These are phyloP conservation scores for Corymbia citriodora DNA, from an alignment of 441 rosid species.

Conservation along the genomic window DNA sequence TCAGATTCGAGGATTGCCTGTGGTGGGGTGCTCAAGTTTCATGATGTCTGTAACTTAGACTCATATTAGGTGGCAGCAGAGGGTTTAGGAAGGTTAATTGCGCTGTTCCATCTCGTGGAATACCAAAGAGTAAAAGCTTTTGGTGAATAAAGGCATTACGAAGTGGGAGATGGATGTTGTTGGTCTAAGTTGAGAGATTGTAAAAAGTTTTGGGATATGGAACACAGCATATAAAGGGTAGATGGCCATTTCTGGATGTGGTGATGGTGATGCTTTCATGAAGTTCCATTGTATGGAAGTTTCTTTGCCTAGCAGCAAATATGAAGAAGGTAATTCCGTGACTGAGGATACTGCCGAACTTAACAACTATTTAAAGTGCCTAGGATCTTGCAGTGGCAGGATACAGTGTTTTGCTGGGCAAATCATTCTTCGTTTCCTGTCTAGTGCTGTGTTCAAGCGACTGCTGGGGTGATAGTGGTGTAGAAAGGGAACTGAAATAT, in stretches of 20 bases:
- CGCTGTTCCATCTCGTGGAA: neutral
- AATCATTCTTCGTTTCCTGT: neutral
- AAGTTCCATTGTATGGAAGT: neutral
- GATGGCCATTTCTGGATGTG: neutral
- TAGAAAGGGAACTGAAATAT: neutral
- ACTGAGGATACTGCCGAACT: neutral
- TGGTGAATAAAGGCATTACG: neutral
- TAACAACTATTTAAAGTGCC: neutral
- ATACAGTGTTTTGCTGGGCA: neutral
- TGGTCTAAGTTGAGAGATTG: neutral
- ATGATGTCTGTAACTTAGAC: neutral
- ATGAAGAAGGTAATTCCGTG: neutral
- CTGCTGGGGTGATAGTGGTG: neutral
- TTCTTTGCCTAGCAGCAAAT: neutral
- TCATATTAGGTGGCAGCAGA: neutral
- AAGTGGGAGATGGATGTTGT: neutral
- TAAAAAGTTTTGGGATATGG: neutral
- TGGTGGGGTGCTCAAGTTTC: neutral
- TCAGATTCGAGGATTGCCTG: neutral
- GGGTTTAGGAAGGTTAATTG: neutral
- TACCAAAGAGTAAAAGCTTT: neutral
- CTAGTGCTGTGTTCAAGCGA: neutral
- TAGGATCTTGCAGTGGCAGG: neutral
- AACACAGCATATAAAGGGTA: neutral
- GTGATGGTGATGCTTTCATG: neutral